phyloP scores from a whole-genome alignment of 805 yeast species.

The Starmerella roubikii region DNA sequence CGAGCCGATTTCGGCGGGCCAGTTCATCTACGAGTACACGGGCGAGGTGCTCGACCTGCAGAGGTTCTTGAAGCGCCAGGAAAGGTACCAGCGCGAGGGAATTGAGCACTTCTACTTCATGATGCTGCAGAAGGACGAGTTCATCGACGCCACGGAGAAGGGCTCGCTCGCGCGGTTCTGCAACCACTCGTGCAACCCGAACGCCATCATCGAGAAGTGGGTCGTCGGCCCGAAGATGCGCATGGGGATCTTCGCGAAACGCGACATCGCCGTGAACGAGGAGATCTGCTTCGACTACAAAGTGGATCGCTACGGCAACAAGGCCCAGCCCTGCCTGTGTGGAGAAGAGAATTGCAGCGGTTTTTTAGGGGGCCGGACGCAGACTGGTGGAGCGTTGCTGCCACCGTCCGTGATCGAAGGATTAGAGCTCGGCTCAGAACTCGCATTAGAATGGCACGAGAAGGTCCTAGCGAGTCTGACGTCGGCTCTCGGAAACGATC shows the following conservation, averaged over 20 bases:
- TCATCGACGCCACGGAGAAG: conserved; percentile 83
- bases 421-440: conserved; percentile 54
- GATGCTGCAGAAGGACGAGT: conserved; percentile 89
- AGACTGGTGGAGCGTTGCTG: conserved; percentile 77
- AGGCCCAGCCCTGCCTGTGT: conserved; percentile 87
- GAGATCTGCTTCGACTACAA: conserved; percentile 88
- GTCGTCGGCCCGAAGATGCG: conserved; percentile 77
- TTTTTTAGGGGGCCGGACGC: conserved; percentile 91
- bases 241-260: conserved; percentile 89
- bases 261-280: conserved; percentile 60
- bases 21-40: conserved; percentile 80
- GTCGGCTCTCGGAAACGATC: conserved; percentile 34
- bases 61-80: conserved; percentile 60
- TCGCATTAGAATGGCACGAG: conserved; percentile 38
- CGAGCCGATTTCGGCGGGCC: conserved; percentile 39
- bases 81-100: conserved; percentile 43
- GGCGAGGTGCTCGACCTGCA: conserved; percentile 86
- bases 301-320: conserved; percentile 92
- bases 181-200: conserved; percentile 91
- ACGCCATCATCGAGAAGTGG: conserved; percentile 94
- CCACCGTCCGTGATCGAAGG: conserved; percentile 81
- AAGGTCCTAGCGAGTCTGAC: conserved; percentile 9
- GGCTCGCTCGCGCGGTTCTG: conserved; percentile 86
- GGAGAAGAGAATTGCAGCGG: conserved; percentile 89
- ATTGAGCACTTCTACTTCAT: conserved; percentile 81